Conservation (phyloP, 495 filamentous ascomycete species). For the Daldinia caldariorum region DNA sequence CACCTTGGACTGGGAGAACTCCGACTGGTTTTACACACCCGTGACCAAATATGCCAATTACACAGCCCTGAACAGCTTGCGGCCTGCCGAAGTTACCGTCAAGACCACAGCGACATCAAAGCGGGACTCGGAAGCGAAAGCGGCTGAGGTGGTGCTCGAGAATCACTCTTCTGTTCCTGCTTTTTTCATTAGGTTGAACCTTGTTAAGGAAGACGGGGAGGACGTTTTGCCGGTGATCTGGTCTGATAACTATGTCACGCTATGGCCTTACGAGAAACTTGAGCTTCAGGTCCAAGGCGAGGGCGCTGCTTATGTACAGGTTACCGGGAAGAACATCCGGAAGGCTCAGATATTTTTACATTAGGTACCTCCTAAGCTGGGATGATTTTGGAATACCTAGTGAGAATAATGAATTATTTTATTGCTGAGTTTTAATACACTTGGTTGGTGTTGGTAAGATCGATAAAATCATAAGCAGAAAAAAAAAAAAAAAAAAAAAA, state of each 20-base stretch:
- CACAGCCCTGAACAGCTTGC: conserved; percentile 57
- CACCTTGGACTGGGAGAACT: conserved; percentile 63
- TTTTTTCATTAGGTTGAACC: conserved; percentile 64
- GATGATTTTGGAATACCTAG: neutral
- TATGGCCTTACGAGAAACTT: conserved; percentile 67
- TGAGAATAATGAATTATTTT: neutral
- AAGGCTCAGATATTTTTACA: conserved; percentile 12
- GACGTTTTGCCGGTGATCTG: conserved; percentile 65
- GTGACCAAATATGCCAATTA: conserved; percentile 64
- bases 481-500: too few relatives aligned
- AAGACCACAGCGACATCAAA: conserved; percentile 22
- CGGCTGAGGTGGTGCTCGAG: conserved; percentile 54
- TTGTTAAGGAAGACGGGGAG: conserved; percentile 53
- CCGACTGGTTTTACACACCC: conserved; percentile 68
- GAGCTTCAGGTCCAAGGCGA: conserved; percentile 42
- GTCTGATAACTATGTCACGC: conserved; percentile 71
- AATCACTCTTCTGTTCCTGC: conserved; percentile 64
- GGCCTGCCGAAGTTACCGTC: conserved; percentile 50
- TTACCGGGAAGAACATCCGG: conserved; percentile 46
- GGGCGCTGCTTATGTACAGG: conserved; percentile 37
- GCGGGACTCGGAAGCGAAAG: neutral
- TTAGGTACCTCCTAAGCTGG: neutral
- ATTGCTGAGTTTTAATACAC: neutral
- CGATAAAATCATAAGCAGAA: neutral
- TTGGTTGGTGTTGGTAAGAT: too few relatives aligned